Base-by-base conservation (phyloP, 306 rosid genomes). In the Cyclanthera cordifolia region DNA sequence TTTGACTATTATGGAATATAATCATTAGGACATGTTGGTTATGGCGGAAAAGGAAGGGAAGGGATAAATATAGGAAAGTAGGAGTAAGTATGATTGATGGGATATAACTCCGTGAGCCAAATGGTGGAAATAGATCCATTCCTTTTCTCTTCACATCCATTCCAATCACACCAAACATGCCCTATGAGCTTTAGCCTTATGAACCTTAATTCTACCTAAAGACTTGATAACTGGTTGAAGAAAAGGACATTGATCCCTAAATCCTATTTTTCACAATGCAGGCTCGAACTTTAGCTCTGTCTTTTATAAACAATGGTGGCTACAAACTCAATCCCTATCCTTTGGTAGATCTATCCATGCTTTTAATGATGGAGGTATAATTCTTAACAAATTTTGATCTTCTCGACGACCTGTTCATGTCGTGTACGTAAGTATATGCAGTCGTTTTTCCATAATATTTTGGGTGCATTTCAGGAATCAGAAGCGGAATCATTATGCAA, bases 321-420 rank as follows among this genome's bases (percentile, higher is more conserved):
- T 89, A 93, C 88, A 93, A 89, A 82, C 98, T 89, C 82, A 87
- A 86, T 75, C 91, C 95, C 16, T 93, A 87, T 77, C 88, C 94
- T 60, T 56, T 93, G 73, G 41, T 71, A 6, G 77, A 82, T 73
- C 84, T 93, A 21, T 84, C 95, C 50, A 75, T 73, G 57, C 80
- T 79, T 72, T 76, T 93, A 78, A 84, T 87, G 84, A 87, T 89
- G 89, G 79, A 79, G 98, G 98, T 90, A 84, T 63, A 57, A 60
- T 65, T 76, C 63, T 43, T 60, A 21, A 54, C 78, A 49, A 37
- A 25, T 72, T 3, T 73, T 55, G 37, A 68, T 28, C 27, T 20
- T 55, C 30, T 61, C 21, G n/a, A 71, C 70, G 23, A 14, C 17
- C 24, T 19, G 41, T 23, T 16, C 27, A 4, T 8, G 5, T 72